Evolutionary conservation across 345 rosid species (phyloP).

Genomic region (Euphorbia peplus): DNA sequence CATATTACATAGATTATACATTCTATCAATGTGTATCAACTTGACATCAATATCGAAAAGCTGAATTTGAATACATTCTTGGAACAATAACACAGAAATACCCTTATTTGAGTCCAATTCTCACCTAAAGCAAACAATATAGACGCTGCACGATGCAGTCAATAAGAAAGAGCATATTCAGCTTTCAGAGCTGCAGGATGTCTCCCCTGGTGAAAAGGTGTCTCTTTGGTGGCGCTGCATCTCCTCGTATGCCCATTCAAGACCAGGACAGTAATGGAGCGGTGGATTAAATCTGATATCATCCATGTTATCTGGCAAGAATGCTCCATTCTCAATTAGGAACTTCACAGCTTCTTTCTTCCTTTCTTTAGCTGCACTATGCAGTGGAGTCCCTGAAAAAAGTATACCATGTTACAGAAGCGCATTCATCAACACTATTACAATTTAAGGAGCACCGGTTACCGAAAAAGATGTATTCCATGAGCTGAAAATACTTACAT

Average conservation of each 20-base stretch:
- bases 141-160: neutral
- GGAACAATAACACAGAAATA: neutral
- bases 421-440: neutral
- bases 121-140: neutral
- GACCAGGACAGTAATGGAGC: slow-evolving; percentile 88
- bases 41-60: neutral
- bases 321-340: slow-evolving; percentile 86
- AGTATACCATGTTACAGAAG: neutral
- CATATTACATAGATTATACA: neutral
- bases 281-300: slow-evolving; percentile 93
- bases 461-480: neutral
- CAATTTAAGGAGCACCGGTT: neutral
- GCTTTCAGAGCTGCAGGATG: slow-evolving; percentile 53
- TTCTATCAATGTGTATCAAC: neutral
- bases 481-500: slow-evolving; percentile 39
- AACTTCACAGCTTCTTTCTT: slow-evolving; percentile 83
- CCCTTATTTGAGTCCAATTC: neutral
- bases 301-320: slow-evolving; percentile 75
- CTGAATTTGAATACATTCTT: neutral
- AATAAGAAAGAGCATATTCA: slow-evolving; percentile 9
- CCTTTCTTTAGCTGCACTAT: slow-evolving; percentile 79
- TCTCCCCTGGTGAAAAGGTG: slow-evolving; percentile 42
- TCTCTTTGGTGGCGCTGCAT: slow-evolving; percentile 49
- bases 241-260: slow-evolving; percentile 98
- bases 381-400: slow-evolving; percentile 85